Evolutionary conservation across 257 asterid species (phyloP), one percentile per base, ranked within the genome.

Genomic region (Schizonepeta tenuifolia): DNA sequence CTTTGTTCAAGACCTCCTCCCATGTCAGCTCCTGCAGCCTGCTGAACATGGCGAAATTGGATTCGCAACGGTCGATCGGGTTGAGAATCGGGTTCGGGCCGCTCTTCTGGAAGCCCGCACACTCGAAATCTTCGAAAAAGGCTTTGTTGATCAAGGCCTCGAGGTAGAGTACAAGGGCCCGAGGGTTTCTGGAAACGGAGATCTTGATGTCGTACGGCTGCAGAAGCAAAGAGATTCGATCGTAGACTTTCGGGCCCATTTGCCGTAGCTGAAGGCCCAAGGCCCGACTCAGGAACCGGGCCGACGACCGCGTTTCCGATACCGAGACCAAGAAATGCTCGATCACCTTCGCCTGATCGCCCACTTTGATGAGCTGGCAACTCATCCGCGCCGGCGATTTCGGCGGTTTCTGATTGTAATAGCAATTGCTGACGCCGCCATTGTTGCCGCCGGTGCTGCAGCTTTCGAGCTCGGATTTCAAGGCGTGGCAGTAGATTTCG

Each of bases 1-100:
- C 99, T 43, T 87, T 92, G 75, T 74, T 86, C 75, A 95, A 49
- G 8, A 95, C 98, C 36, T 90, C 91, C 60, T 92, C 98, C 99
- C 98, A 95, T 2, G 92, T 88, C 47, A 95, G 80, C 77, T 80
- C 90, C 31, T 85, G 89, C 43, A 95, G 62, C 61, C 86, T 69
- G 28, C 69, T 75, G 38, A 87, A 88, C 78, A 83, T 76, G 0
- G 91, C 89, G 67, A 92, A 95, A 68, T 90, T 90, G 0, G 94
- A 76, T 28, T 87, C 96, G n/a, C 96, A 90, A 0, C 81, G 85
- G 28, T 95, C 96, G 24, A 92, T 84, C 59, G 98, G 99, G 65
- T 95, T 92, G 38, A 95, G 79, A 9, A 92, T 74, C 14, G 76
- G 62, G 60, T 55, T 82, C 4, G 86, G 43, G 9, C 84, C 77